Evolutionary conservation across 1,139 yeast species (phyloP), one percentile per base, ranked within the genome.

Genomic region (Geotrichum bryndzae): DNA sequence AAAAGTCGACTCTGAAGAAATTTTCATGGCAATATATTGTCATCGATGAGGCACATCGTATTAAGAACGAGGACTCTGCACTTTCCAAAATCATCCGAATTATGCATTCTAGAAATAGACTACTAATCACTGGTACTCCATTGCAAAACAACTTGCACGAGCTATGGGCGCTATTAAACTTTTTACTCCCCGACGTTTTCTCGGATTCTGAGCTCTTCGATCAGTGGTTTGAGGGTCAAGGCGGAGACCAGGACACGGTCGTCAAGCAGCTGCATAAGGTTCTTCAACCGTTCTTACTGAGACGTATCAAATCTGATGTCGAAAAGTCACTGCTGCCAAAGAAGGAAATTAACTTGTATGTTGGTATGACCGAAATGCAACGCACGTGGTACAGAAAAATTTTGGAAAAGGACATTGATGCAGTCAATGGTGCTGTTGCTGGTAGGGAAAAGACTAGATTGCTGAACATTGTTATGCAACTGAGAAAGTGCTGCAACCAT

Each of bases 291-390:
- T 94, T 94, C 71, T 77, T 94, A 62, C 78, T 94, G 59, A 85
- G 99, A 68, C 83, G 99, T 72, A 91, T 94, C 61, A 94, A 94
- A 72, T 79, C 91, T 3, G 99, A 94, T 70, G 99, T 94, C 45
- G 98, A 94, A 72, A 90, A 86, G 67, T 89, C 97, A 0, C 80
- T 94, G 60, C 76, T 92, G 54, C 98, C 98, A 4, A 94, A 94
- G 72, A 87, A 88, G 64, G 99, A 94, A 74, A 79, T 90, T 61
- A 94, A 94, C 69, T 80, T 94, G 13, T 94, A 94, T 72, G 88
- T 90, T 59, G 96, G 96, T 35, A 90, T 94, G 97, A 84, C 96
- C 0, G 88, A 86, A 27, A 94, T 94, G 98, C 99, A 94, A 76
- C 79, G 85, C 56, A 82, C 84, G 68, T 94, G 98, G 98, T 94